A percentile compares a stretch with the other conserved stretches of the same genome.
Conservation (phyloP, 306 rosid genomes). For the Medicago lupulina region DNA sequence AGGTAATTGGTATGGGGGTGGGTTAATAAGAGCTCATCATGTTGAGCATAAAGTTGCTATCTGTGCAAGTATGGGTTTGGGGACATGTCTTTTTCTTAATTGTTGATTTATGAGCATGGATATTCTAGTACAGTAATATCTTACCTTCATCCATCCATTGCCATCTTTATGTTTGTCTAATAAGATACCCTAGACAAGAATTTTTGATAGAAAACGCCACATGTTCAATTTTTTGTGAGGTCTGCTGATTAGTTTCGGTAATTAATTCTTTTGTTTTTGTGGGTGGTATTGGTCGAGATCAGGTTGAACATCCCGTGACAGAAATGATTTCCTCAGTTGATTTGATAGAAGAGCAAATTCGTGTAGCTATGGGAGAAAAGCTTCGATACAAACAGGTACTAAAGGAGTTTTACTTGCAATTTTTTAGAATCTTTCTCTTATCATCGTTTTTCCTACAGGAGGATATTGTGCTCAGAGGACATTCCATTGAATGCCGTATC, state of each 20-base stretch:
- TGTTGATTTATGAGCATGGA: conserved; percentile 3
- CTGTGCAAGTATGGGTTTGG: background rate
- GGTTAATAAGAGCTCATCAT: conserved; percentile 1
- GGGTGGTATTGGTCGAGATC: conserved; percentile 35
- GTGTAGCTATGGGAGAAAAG: conserved; percentile 91
- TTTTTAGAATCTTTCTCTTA: conserved; percentile 41
- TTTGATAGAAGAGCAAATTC: conserved; percentile 97
- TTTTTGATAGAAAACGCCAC: background rate
- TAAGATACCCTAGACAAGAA: conserved; percentile 15
- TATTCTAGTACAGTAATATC: background rate
- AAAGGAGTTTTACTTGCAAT: conserved; percentile 33
- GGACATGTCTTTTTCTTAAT: conserved; percentile 10
- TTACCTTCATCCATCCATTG: conserved; percentile 5
- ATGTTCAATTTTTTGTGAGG: conserved; percentile 8
- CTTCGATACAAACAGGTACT: conserved; percentile 80
- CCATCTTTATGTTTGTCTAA: conserved; percentile 19
- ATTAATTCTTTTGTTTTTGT: conserved; percentile 8
- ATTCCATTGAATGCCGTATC: conserved; percentile 97
- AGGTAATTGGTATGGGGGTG: background rate
- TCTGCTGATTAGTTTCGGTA: conserved; percentile 21
- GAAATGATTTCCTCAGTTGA: conserved; percentile 97
- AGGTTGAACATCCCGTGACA: conserved; percentile 99
- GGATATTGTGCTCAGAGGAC: conserved; percentile 93
- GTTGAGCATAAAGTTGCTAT: conserved; percentile 7
- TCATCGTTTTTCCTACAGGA: conserved; percentile 59